These are phyloP conservation scores for Iris pallida DNA, from an alignment of 116 monocot species.

Conservation along the genomic window DNA sequence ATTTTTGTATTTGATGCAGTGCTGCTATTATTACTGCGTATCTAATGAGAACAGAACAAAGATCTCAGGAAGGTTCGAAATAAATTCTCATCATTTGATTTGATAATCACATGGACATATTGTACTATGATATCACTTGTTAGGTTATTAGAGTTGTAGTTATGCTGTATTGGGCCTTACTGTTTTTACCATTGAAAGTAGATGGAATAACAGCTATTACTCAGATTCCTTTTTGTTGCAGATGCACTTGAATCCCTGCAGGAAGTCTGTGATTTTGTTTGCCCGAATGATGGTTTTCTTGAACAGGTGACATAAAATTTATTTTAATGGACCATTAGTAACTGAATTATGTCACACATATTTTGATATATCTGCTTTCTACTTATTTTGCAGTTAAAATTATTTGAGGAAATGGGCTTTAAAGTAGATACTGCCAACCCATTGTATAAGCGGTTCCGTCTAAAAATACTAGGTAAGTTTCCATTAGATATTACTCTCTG, in stretches of 20 bases:
- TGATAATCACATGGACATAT: too few relatives aligned
- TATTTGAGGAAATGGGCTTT: constrained; percentile 91
- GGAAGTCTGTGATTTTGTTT: constrained; percentile 41
- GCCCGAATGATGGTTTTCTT: constrained; percentile 90
- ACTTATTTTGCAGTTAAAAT: constrained; percentile 55
- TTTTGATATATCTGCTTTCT: constrained; percentile 6
- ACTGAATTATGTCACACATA: background rate
- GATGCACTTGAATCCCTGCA: constrained; percentile 74
- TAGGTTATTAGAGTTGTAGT: too few relatives aligned
- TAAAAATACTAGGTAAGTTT: constrained; percentile 74
- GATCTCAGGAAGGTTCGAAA: constrained; percentile 69
- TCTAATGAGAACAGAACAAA: constrained; percentile 91
- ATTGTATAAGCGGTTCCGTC: constrained; percentile 75
- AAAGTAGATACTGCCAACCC: constrained; percentile 65
- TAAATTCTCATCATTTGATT: constrained; percentile 1
- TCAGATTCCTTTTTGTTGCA: constrained; percentile 23
- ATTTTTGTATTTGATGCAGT: constrained; percentile 49
- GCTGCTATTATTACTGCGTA: constrained; percentile 82
- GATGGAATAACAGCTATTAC: too few relatives aligned
- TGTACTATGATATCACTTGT: too few relatives aligned
- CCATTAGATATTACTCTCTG: too few relatives aligned
- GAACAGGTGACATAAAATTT: constrained; percentile 53
- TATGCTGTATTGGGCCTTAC: too few relatives aligned
- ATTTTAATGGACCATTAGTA: background rate
- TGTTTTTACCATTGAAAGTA: too few relatives aligned